Percentiles rank a stretch among this genome's conserved stretches.
Evolutionary conservation across 768 basidiomycete species (phyloP).

Genomic region (Baorangia bicolor): DNA sequence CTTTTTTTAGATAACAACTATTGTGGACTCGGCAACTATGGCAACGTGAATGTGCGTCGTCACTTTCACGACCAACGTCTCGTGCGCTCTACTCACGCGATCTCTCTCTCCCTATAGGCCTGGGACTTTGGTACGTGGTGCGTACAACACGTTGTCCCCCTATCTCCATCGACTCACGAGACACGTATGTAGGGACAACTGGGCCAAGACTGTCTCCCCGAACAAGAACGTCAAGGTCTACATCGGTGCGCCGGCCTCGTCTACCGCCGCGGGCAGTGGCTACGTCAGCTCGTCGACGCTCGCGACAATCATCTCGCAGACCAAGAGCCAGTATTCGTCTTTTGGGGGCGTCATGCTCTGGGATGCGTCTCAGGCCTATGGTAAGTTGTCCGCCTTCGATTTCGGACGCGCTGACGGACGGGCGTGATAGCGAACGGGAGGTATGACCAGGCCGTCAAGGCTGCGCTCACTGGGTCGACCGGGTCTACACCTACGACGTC

Average conservation of each 20-base stretch:
- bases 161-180: background rate
- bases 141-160: background rate
- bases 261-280: slow-evolving; percentile 40
- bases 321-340: slow-evolving; percentile 38
- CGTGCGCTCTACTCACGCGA: background rate
- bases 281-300: slow-evolving; percentile 38
- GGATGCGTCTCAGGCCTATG: slow-evolving; percentile 47
- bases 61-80: background rate
- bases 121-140: slow-evolving; percentile 45
- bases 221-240: slow-evolving; percentile 49
- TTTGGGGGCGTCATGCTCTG: slow-evolving; percentile 47
- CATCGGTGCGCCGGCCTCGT: slow-evolving; percentile 46
- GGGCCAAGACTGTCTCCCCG: slow-evolving; percentile 42
- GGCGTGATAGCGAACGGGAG: slow-evolving; percentile 38
- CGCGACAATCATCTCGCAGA: slow-evolving; percentile 33
- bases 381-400: slow-evolving; percentile 23
- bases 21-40: slow-evolving; percentile 42
- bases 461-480: slow-evolving; percentile 31
- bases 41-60: slow-evolving; percentile 37
- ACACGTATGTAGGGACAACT: slow-evolving; percentile 39
- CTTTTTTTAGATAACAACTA: slow-evolving; percentile 43
- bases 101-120: slow-evolving; percentile 34
- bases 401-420: background rate
- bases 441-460: slow-evolving; percentile 43
- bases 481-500: slow-evolving; percentile 2